A percentile compares a stretch with the other conserved stretches of the same genome.
Conservation (phyloP, 1,284 basidiomycete genomes). For the Hypsizygus ulmarius region DNA sequence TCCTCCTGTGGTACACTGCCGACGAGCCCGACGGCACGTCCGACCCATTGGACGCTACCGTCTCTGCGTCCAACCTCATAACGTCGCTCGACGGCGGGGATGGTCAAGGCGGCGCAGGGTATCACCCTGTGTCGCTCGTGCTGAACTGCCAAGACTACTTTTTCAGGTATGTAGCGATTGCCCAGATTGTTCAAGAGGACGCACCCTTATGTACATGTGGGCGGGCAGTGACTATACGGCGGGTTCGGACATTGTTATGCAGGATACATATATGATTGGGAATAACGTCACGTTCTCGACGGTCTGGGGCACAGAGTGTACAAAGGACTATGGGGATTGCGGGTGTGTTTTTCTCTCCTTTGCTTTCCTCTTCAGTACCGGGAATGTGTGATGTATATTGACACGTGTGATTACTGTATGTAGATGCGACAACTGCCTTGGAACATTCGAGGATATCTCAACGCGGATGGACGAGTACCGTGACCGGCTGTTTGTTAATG, state of each 20-base stretch:
- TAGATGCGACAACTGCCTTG: conserved; percentile 52
- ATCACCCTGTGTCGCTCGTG: conserved; percentile 73
- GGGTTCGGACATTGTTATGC: conserved; percentile 58
- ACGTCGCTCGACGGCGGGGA: conserved; percentile 54
- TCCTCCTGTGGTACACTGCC: conserved; percentile 75
- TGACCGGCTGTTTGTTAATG: conserved; percentile 53
- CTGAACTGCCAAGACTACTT: conserved; percentile 73
- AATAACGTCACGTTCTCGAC: conserved; percentile 68
- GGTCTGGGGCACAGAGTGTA: conserved; percentile 49
- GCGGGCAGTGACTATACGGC: conserved; percentile 29
- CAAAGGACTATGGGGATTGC: conserved; percentile 63
- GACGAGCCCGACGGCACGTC: conserved; percentile 73
- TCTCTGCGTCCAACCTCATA: conserved; percentile 59
- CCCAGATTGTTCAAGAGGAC: conserved; percentile 23
- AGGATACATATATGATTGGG: conserved; percentile 55
- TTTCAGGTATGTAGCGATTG: conserved; percentile 39
- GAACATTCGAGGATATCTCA: conserved; percentile 59
- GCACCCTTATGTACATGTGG: background rate
- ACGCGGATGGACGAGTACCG: conserved; percentile 61
- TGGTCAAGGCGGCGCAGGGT: conserved; percentile 41
- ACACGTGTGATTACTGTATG: background rate
- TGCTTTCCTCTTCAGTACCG: background rate
- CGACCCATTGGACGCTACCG: conserved; percentile 63
- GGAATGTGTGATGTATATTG: background rate
- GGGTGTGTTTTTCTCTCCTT: too few relatives aligned